Base-by-base conservation (phyloP, 129 eudicot genomes). In the Flaveria trinervia region DNA sequence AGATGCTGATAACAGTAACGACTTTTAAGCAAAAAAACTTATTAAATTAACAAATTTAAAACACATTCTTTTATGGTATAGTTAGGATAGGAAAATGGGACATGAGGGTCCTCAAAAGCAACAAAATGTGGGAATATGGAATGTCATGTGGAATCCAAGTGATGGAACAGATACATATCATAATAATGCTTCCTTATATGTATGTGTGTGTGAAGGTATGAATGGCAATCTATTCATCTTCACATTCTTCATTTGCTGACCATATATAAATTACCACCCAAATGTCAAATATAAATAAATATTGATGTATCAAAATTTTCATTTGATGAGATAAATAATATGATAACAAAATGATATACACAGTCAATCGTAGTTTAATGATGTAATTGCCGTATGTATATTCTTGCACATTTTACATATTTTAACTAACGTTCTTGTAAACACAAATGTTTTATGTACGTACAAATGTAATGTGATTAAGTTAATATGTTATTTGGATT, bases 201-300 rank as follows among this genome's bases (percentile, higher is more conserved):
- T 51, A 15, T 45, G 8, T n/a, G 56, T 68, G 20, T 12, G 41
- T 36, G 41, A 36, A 44, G 45, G 62, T 26, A 79, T 30, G 36
- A 39, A 77, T 84, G 88, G 72, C 44, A 25, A 73, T 84, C 88
- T 81, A 77, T 83, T 84, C 88, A 84, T 68, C 70, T 65, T 81
- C 88, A 84, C 85, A 68, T 73, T 77, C 80, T 81, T 44, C 67
- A 45, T 3, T 26, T 69, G 54, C 28, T 72, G 57, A 68, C 82
- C 80, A 81, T 67, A 72, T 39, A 52, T 13, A 62, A 30, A 14
- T 54, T 72, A 23, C 69, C 22, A 72, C 50, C 51, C 72, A 60
- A 70, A 59, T 60, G 5, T 22, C 17, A 56, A 33, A 56, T 39
- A 54, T 33, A 73, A 69, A 50, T 50, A 36, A 0, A 5, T 36